Percentiles rank a stretch among this genome's conserved stretches.
phyloP scores from a whole-genome alignment of 306 rosid genomes.

The Prunus salicina region DNA sequence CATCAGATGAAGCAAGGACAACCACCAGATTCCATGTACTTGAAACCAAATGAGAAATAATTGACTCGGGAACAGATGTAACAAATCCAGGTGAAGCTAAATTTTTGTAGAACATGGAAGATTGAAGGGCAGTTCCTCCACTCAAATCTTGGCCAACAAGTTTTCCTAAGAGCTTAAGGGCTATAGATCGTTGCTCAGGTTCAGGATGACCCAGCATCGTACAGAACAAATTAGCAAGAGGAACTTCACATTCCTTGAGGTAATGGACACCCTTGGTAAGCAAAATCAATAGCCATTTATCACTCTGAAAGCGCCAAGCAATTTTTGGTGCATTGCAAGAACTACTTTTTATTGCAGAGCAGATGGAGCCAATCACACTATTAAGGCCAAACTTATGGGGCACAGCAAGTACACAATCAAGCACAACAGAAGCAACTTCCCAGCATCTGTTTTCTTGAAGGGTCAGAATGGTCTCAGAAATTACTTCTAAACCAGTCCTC shows the following conservation, averaged over 20 bases:
- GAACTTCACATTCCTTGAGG: slow-evolving; percentile 56
- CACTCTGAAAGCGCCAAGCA: slow-evolving; percentile 76
- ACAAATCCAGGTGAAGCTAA: slow-evolving; percentile 40
- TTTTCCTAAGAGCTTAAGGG: slow-evolving; percentile 60
- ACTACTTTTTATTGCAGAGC: slow-evolving; percentile 61
- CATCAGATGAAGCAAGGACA: slow-evolving; percentile 70
- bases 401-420: slow-evolving; percentile 67
- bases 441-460: slow-evolving; percentile 83
- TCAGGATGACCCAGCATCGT: slow-evolving; percentile 78
- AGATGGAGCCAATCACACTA: slow-evolving; percentile 52
- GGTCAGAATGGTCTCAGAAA: slow-evolving; percentile 48
- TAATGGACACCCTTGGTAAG: slow-evolving; percentile 54
- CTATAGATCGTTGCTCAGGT: slow-evolving; percentile 87
- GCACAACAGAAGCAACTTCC: slow-evolving; percentile 81
- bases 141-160: slow-evolving; percentile 59
- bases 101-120: slow-evolving; percentile 34
- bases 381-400: slow-evolving; percentile 52
- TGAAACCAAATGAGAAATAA: slow-evolving; percentile 63
- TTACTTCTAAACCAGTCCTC: slow-evolving; percentile 63
- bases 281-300: slow-evolving; percentile 66
- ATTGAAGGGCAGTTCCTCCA: slow-evolving; percentile 39
- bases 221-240: slow-evolving; percentile 63
- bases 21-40: slow-evolving; percentile 84
- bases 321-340: slow-evolving; percentile 74
- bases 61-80: slow-evolving; percentile 42